Base-by-base conservation (phyloP, 1,284 basidiomycete species). In the Spongispora temasekensis region DNA sequence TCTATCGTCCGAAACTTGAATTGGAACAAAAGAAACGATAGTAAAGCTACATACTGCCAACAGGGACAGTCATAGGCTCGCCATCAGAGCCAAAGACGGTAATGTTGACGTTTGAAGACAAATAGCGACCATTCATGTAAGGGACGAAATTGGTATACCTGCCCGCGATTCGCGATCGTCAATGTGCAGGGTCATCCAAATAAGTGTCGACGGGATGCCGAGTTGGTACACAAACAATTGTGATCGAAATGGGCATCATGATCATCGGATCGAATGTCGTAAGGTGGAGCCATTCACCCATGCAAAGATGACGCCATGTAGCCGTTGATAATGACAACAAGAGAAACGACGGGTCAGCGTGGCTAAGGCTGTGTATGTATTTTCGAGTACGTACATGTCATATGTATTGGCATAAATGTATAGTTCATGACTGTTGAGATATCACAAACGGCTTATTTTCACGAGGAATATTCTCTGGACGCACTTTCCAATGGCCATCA, bases 31-130 rank as follows among this genome's bases (percentile, higher is more conserved):
- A 5, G 28, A 27, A 21, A 3, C 4, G 10, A 53, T 9, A 32
- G n/a, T n/a, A 34, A 21, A 6, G 12, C n/a, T 6, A 76, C 78
- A 67, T 70, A 80, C 86, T 83, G 55, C 90, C 90, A 55, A 92
- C 82, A 0, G 89, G 89, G 0, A 86, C 81, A 65, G 76, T 85
- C 61, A 81, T 76, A 4, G 66, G 65, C 21, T 83, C 78, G 28
- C 81, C 83, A 31, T 83, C 69, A 51, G 82, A 76, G 66, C 85
- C 81, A 10, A 79, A 65, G 10, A 92, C 69, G 0, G 91, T 94
- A 68, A 95, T 93, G 74, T 95, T 93, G 52, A 86, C 91, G 69
- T 95, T 95, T 4, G 89, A 92, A 1, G 92, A 88, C 48, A 96
- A 78, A 70, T 93, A 94, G 51, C 90, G 84, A 13, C 91, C 91